Conservation (phyloP, 2,329 filamentous ascomycete species). For the Malbranchea cinnamomea region DNA sequence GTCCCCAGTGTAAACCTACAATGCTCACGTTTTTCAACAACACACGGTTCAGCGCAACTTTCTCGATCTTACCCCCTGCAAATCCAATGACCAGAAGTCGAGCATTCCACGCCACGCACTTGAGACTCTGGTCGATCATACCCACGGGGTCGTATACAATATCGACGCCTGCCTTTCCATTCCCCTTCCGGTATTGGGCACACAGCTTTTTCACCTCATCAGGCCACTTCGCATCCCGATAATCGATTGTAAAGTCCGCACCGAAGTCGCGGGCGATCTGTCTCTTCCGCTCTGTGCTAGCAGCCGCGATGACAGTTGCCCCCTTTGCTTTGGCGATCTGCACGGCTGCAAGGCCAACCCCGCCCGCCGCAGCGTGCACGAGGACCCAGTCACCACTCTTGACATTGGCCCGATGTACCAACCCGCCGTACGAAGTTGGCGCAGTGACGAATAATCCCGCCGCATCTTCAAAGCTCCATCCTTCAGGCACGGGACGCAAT, state of each 20-base stretch:
- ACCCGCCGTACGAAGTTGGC: slow-evolving; percentile 72
- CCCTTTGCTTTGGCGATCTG: slow-evolving; percentile 88
- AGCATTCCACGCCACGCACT: slow-evolving; percentile 89
- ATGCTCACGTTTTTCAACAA: slow-evolving; percentile 85
- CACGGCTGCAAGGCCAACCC: slow-evolving; percentile 80
- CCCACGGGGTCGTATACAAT: slow-evolving; percentile 94
- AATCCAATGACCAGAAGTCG: slow-evolving; percentile 80
- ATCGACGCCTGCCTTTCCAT: slow-evolving; percentile 56
- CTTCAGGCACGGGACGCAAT: slow-evolving; percentile 59
- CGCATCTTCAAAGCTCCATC: slow-evolving; percentile 73
- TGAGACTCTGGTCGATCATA: slow-evolving; percentile 71
- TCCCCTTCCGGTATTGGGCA: slow-evolving; percentile 42
- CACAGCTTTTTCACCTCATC: slow-evolving; percentile 57
- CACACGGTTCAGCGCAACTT: slow-evolving; percentile 83
- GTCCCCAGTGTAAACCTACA: slow-evolving; percentile 84
- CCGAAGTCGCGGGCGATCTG: slow-evolving; percentile 66
- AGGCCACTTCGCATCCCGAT: slow-evolving; percentile 54
- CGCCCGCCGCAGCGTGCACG: slow-evolving; percentile 82
- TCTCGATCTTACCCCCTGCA: slow-evolving; percentile 73
- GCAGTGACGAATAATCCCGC: slow-evolving; percentile 85
- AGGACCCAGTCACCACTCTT: slow-evolving; percentile 74
- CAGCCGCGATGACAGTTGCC: slow-evolving; percentile 85
- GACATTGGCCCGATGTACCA: slow-evolving; percentile 64
- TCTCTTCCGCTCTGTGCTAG: slow-evolving; percentile 64
- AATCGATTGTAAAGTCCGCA: slow-evolving; percentile 71